Evolutionary conservation across 306 rosid genomes (phyloP).

Genomic region (Sphenostylis stenocarpa): DNA sequence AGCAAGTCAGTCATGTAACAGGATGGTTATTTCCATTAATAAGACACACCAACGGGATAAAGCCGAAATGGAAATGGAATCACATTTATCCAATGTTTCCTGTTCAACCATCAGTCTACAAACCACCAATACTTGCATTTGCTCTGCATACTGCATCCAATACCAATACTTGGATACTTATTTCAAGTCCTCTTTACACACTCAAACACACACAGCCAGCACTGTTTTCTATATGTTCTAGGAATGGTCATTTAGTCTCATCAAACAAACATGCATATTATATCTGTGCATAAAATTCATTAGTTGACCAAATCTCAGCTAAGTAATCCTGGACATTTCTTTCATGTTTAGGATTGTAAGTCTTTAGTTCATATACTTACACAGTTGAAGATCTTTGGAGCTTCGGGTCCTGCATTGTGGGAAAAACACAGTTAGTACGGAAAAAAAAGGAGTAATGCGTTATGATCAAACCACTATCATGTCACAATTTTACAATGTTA

Average conservation of each 20-base stretch:
- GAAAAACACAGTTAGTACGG: constrained; percentile 13
- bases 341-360: not conserved
- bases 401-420: constrained; percentile 76
- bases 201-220: not conserved
- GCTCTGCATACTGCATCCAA: not conserved
- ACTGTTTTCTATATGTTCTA: not conserved
- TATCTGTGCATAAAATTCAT: not conserved
- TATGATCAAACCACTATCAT: not conserved
- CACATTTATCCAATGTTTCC: not conserved
- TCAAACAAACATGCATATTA: not conserved
- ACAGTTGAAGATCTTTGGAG: constrained; percentile 87
- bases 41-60: not conserved
- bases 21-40: not conserved
- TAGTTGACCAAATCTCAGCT: not conserved
- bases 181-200: not conserved
- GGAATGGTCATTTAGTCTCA: not conserved
- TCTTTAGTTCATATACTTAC: constrained; percentile 52
- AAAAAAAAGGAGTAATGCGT: not conserved
- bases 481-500: not conserved
- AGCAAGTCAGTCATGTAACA: not conserved
- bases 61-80: constrained; percentile 1
- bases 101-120: not conserved
- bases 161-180: not conserved
- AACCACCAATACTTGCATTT: not conserved
- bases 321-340: not conserved